These are phyloP conservation scores for Pyrenula massariospora DNA, from an alignment of 495 filamentous ascomycete species.

Conservation along the genomic window DNA sequence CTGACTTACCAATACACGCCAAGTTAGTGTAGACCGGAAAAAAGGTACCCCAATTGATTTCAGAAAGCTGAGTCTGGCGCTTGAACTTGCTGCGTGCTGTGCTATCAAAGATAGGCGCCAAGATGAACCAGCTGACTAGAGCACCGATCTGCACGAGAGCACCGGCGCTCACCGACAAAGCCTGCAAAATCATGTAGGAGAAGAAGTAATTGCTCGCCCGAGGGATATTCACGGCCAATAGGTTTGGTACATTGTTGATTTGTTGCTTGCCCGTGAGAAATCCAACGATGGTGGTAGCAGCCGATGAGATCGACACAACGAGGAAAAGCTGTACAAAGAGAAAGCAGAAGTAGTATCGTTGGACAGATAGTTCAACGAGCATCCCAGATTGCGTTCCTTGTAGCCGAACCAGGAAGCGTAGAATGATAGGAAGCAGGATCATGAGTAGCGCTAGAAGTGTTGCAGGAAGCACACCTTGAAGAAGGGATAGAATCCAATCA, in stretches of 20 bases:
- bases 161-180: conserved; percentile 79
- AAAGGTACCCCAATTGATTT: conserved; percentile 82
- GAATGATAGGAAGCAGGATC: conserved; percentile 64
- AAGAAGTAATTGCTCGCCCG: conserved; percentile 95
- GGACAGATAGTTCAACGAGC: conserved; percentile 67
- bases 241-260: conserved; percentile 46
- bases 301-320: conserved; percentile 80
- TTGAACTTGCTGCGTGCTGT: conserved; percentile 85
- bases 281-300: conserved; percentile 53
- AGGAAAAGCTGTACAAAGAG: conserved; percentile 93
- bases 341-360: conserved; percentile 90
- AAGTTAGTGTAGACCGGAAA: conserved; percentile 95
- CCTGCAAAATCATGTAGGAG: conserved; percentile 93
- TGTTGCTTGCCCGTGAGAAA: conserved; percentile 41
- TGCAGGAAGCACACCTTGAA: conserved; percentile 82
- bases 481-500: conserved; percentile 50
- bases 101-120: conserved; percentile 66
- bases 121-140: conserved; percentile 68
- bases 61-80: conserved; percentile 66
- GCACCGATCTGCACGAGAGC: conserved; percentile 76
- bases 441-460: conserved; percentile 69
- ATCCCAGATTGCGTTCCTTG: conserved; percentile 79
- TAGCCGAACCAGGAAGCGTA: conserved; percentile 59
- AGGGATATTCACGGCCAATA: conserved; percentile 76
- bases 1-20: conserved; percentile 88